Percentiles rank a stretch among this genome's conserved stretches.
Evolutionary conservation across 2,329 filamentous ascomycete species (phyloP).

Genomic region (Coccinonectria pachysandricola): DNA sequence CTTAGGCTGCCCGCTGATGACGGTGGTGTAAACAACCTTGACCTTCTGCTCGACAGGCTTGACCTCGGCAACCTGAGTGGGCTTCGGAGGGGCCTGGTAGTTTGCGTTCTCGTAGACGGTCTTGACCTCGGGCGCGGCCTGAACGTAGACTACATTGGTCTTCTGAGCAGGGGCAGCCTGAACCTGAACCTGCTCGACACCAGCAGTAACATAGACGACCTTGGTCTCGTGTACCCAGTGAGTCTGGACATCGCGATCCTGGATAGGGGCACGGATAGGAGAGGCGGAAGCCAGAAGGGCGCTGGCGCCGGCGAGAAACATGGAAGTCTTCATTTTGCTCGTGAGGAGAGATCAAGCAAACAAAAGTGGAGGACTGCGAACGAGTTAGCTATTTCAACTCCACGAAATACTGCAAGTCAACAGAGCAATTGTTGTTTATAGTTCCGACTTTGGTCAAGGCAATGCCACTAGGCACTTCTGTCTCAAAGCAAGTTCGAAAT

Average conservation of each 20-base stretch:
- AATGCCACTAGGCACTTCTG: slow-evolving; percentile 12
- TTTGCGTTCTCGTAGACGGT: slow-evolving; percentile 1
- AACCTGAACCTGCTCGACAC: slow-evolving; percentile 11
- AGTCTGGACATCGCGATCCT: slow-evolving; percentile 23
- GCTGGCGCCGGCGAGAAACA: slow-evolving; percentile 34
- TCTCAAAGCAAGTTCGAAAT: slow-evolving; percentile 6
- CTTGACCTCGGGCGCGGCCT: slow-evolving; percentile 8
- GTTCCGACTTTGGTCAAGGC: too few species aligned
- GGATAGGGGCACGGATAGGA: slow-evolving; percentile 30
- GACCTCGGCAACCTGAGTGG: neutral
- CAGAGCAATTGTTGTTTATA: too few species aligned
- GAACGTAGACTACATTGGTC: slow-evolving; percentile 15
- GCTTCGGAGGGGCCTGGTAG: neutral
- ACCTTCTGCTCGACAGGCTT: slow-evolving; percentile 5
- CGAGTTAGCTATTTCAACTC: slow-evolving; percentile 15
- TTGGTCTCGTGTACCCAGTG: slow-evolving; percentile 29
- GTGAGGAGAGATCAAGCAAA: slow-evolving; percentile 7
- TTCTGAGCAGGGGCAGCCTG: slow-evolving; percentile 7
- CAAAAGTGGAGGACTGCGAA: slow-evolving; percentile 9
- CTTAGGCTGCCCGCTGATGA: neutral
- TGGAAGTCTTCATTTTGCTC: slow-evolving; percentile 40
- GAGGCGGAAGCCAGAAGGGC: slow-evolving; percentile 35
- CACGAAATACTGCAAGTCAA: too few species aligned
- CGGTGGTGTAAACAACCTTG: slow-evolving; percentile 1
- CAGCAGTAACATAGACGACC: slow-evolving; percentile 35